phyloP scores from a whole-genome alignment of 495 filamentous ascomycete species.

The Xylaria curta region DNA sequence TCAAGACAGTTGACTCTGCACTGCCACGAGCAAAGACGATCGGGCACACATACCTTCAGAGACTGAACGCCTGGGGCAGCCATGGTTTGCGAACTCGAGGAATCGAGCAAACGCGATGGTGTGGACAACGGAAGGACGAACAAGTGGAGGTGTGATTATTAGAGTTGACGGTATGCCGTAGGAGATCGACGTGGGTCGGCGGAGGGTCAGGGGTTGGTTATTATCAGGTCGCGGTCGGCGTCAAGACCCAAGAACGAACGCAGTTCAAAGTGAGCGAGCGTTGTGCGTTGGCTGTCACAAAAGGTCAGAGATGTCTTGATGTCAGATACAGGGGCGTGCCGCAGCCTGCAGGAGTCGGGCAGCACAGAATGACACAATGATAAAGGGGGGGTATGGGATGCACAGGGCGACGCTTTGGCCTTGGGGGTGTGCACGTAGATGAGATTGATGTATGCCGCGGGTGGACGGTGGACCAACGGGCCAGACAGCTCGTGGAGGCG shows the following conservation, averaged over 20 bases:
- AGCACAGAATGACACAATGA: constrained; percentile 16
- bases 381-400: constrained; percentile 12
- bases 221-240: constrained; percentile 12
- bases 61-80: constrained; percentile 61
- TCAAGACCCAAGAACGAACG: constrained; percentile 30
- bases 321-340: constrained; percentile 48
- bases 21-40: neutral
- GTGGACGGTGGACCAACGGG: constrained; percentile 18
- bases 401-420: constrained; percentile 7
- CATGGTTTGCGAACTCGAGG: constrained; percentile 47
- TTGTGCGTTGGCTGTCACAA: constrained; percentile 40
- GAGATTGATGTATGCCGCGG: neutral
- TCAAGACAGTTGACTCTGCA: constrained; percentile 16
- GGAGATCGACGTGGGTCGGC: constrained; percentile 23
- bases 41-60: constrained; percentile 57
- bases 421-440: neutral
- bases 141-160: constrained; percentile 12
- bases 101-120: constrained; percentile 17
- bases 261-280: constrained; percentile 14
- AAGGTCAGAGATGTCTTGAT: constrained; percentile 48
- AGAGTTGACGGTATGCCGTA: constrained; percentile 15
- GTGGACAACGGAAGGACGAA: constrained; percentile 15
- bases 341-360: constrained; percentile 47
- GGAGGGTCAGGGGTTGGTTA: constrained; percentile 24
- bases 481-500: constrained; percentile 22